Base-by-base conservation (phyloP, 1,284 basidiomycete species). In the Rugosomyces carneus region DNA sequence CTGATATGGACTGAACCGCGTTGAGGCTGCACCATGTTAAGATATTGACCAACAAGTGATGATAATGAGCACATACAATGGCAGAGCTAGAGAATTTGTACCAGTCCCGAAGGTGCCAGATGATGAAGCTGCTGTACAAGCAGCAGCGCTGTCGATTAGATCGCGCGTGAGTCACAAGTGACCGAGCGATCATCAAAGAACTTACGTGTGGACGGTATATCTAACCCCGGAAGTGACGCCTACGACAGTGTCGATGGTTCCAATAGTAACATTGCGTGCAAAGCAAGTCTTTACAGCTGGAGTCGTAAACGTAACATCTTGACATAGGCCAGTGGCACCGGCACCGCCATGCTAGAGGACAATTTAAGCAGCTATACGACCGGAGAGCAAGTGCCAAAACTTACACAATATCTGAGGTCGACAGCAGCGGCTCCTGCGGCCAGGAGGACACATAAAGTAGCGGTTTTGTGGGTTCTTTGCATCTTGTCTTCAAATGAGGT, bases 371-470 rank as follows among this genome's bases (percentile, higher is more conserved):
- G 2, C 1, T 11, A n/a, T n/a, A n/a, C 10, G 10, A 10, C 3
- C 29, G 7, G 19, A 37, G 2, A 2, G 20, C 9, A 40, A 5
- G 32, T 16, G 8, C 5, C 20, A 5, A 16, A 23, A 42, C 43
- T 21, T 40, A 49, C 48, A 13, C 48, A 49, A 23, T 41, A 49
- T n/a, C 34, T 19, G 15, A 49, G 27, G 23, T 49, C 43, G 36
- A 39, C 44, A 26, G 48, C 48, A 35, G 40, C 32, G 21, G 32
- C 48, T 29, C 37, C 40, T 11, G 40, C 23, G 21, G 31, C 16
- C 11, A 49, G 36, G 19, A 49, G 36, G 16, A 44, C 24, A 39
- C 18, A 24, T 18, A 41, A 36, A 15, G 31, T 11, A 31, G 36
- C 36, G 11, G 23, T 7, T 45, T 45, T 45, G 8, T 24, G 23